Base-by-base conservation (phyloP, 805 yeast species). In the Ogataea methylovora region DNA sequence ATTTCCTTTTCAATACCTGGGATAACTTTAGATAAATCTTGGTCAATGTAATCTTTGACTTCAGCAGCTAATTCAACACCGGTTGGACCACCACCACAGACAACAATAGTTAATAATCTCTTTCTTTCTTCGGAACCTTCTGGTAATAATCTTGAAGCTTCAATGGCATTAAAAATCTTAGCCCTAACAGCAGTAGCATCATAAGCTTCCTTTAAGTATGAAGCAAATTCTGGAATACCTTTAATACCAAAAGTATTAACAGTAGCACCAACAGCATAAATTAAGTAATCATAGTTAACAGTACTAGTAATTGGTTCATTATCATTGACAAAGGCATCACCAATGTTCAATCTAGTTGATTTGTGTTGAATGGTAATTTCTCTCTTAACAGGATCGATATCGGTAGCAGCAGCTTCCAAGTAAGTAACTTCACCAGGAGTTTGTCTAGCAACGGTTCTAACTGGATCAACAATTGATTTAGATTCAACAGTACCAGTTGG, bases 51-150 rank as follows among this genome's bases (percentile, higher is more conserved):
- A 62, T 88, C 97, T 65, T 84, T 94, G 49, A 88, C 67, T 64
- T 90, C 97, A 53, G 95, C 97, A 46, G 97, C 96, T 51, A 87
- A 83, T 65, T 87, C 97, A 42, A 88, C 96, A 67, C 97, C 97
- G 29, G 97, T 88, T 57, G 97, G 97, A 44, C 97, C 97, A 63
- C 97, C 97, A 52, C 97, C 97, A 47, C 92, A 94, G 42, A 90
- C 94, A 42, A 90, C 90, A 49, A 87, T 79, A 42, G 80, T 82
- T 56, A 88, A 72, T 50, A 90, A 71, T 59, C 95, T 76, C 63
- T 77, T 74, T 63, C 97, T 77, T 58, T 84, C 94, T 46, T 76
- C 84, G 20, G 61, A 59, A 35, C 67, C 79, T 47, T 72, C 73
- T 38, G 92, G 84, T 48, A 87, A 72, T 44, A 81, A 67, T 48